These are phyloP conservation scores for Malus domestica DNA, from an alignment of 306 rosid species.

Conservation along the genomic window DNA sequence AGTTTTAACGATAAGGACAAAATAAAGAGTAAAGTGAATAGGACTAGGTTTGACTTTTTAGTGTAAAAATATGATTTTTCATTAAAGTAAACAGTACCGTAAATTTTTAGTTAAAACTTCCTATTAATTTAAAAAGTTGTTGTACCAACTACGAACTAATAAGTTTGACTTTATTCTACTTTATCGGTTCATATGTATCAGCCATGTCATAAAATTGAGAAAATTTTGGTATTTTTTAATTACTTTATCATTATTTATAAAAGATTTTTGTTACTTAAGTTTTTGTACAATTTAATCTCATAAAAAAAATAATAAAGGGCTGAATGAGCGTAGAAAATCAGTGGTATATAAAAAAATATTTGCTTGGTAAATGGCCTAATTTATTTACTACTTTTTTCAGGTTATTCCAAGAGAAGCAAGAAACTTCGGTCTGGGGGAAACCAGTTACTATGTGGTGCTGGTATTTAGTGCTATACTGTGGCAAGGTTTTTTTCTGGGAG, in stretches of 20 bases:
- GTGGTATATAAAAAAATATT: neutral
- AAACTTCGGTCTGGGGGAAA: slow-evolving; percentile 35
- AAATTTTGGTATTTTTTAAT: neutral
- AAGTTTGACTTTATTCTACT: neutral
- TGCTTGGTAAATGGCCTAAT: neutral
- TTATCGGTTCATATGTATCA: neutral
- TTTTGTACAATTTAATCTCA: too few relatives aligned
- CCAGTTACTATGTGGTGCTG: slow-evolving; percentile 32
- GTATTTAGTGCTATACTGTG: slow-evolving; percentile 40
- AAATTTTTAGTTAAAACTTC: too few relatives aligned
- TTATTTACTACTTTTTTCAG: slow-evolving; percentile 5
- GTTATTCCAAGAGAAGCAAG: slow-evolving; percentile 44
- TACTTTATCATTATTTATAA: too few relatives aligned
- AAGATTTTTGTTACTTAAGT: neutral
- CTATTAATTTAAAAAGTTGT: neutral
- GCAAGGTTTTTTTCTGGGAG: slow-evolving; percentile 49
- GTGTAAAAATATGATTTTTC: too few relatives aligned
- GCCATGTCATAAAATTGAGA: neutral
- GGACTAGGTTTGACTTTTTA: too few relatives aligned
- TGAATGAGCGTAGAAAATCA: neutral
- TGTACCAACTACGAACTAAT: neutral
- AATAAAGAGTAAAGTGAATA: too few relatives aligned
- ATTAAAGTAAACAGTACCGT: too few relatives aligned
- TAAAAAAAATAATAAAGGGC: too few relatives aligned
- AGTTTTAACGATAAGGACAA: too few relatives aligned